Evolutionary conservation across 1,284 basidiomycete species (phyloP).

Genomic region (Marasmius tenuissimus): DNA sequence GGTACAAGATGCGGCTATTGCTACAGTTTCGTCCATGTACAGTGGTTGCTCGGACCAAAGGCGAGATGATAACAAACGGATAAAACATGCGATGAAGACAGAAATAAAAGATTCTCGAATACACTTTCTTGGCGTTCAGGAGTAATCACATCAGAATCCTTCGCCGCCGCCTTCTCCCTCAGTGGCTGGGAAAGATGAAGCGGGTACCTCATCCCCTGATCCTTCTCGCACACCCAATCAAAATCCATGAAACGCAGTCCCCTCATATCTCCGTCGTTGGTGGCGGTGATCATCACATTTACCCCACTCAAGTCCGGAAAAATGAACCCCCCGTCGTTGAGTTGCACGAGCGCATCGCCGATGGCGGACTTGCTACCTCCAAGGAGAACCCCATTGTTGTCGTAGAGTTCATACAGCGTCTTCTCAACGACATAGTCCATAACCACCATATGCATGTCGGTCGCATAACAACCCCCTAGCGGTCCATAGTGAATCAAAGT

Average conservation of each 20-base stretch:
- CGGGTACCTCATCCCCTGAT: conserved; percentile 9
- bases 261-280: not conserved
- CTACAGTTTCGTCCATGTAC: too few relatives aligned
- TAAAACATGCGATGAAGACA: too few relatives aligned
- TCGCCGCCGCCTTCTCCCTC: not conserved
- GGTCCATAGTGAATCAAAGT: not conserved
- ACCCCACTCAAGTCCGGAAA: not conserved
- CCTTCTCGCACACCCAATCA: conserved; percentile 12
- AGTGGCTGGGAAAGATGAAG: conserved; percentile 4
- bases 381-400: not conserved
- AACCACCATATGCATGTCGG: not conserved
- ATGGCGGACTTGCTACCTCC: not conserved
- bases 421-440: conserved; percentile 1
- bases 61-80: too few relatives aligned
- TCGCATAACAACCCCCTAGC: not conserved
- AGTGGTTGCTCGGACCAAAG: too few relatives aligned
- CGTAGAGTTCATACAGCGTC: not conserved
- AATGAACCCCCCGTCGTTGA: not conserved
- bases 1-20: too few relatives aligned
- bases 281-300: not conserved
- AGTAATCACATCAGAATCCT: conserved; percentile 6
- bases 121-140: conserved; percentile 5
- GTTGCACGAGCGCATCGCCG: not conserved
- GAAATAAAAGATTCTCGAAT: not conserved
- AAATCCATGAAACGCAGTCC: conserved; percentile 11